These are phyloP conservation scores for Acanthamoeba healyi DNA, from an alignment of 208 protist species.

Conservation along the genomic window DNA sequence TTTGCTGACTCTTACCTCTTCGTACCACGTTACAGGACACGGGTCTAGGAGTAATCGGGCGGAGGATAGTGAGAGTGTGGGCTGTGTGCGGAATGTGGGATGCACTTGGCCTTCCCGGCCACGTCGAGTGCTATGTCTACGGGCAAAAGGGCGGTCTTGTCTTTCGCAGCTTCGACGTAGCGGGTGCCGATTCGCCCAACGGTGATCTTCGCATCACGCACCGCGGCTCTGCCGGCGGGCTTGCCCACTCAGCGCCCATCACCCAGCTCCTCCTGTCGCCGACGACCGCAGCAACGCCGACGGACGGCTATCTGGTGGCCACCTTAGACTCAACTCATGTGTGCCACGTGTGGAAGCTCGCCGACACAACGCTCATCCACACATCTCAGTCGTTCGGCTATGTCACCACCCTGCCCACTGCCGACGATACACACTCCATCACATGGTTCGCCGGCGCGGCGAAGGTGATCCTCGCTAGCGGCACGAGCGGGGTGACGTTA, in stretches of 20 bases:
- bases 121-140: constrained; percentile 53
- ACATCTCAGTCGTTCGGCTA: neutral
- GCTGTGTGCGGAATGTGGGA: neutral
- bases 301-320: neutral
- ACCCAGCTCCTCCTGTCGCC: neutral
- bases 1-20: neutral
- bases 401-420: neutral
- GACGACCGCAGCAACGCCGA: neutral
- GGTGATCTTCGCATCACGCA: neutral
- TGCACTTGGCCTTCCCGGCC: neutral
- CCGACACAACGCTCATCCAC: constrained; percentile 14
- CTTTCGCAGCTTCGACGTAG: constrained; percentile 39
- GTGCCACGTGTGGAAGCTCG: constrained; percentile 37
- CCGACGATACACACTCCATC: neutral
- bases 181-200: neutral
- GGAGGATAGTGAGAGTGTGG: neutral
- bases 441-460: neutral
- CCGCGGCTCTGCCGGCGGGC: constrained; percentile 5
- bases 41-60: neutral
- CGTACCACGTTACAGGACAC: neutral
- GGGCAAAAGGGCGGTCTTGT: neutral
- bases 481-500: neutral
- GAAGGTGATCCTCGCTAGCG: neutral
- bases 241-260: neutral
- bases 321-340: constrained; percentile 1